phyloP scores from a whole-genome alignment of 768 basidiomycete genomes.

The Udeniomyces megalosporus region DNA sequence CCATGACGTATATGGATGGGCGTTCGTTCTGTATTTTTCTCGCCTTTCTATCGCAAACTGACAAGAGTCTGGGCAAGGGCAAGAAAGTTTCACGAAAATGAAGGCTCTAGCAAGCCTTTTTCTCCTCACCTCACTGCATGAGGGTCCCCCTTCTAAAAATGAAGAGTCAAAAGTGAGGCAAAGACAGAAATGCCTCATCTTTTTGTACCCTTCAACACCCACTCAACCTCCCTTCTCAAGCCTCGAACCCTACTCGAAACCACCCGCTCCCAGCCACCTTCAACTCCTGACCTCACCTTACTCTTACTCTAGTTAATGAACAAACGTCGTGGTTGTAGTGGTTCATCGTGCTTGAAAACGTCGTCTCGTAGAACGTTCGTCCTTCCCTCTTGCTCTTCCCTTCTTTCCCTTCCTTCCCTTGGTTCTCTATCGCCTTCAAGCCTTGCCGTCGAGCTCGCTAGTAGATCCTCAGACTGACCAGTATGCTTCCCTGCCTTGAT shows the following conservation, averaged over 20 bases:
- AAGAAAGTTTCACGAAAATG: no score
- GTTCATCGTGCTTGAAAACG: background rate
- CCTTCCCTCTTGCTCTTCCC: background rate
- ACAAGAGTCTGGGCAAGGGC: no score
- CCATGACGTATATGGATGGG: no score
- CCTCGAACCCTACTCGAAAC: background rate
- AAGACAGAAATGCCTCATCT: no score
- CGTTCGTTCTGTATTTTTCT: no score
- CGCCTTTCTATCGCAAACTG: no score
- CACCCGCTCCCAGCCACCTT: background rate
- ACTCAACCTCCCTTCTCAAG: background rate
- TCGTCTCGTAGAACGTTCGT: background rate
- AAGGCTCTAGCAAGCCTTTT: no score
- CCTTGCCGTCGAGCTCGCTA: no score
- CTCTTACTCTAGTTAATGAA: background rate
- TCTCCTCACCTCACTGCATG: no score
- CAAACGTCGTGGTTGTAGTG: conserved; percentile 4
- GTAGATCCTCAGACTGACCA: background rate
- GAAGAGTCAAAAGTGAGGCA: no score
- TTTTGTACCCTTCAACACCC: no score
- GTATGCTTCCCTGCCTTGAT: background rate
- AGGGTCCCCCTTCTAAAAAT: no score
- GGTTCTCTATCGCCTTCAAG: background rate
- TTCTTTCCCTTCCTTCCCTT: background rate
- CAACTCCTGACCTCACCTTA: background rate